Evolutionary conservation across 345 rosid genomes (phyloP), one percentile per base, ranked within the genome.

Genomic region (Populus deltoides): DNA sequence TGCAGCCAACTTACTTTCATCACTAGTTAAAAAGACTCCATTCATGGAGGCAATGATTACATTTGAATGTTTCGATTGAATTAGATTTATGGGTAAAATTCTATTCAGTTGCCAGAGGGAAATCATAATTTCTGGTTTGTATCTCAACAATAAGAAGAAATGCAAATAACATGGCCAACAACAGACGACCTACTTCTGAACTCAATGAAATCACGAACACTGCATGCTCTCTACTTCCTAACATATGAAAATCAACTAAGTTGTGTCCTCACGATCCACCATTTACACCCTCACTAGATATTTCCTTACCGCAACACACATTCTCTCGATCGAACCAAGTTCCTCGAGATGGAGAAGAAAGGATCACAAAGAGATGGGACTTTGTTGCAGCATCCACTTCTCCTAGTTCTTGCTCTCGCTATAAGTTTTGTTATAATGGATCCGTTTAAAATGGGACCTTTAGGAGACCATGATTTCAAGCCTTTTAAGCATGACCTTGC

Each of bases 401-500:
- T 93, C 36, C 79, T 86, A 33, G 38, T 89, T 59, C 47, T 90
- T 45, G 86, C 87, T n/a, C 36, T 88, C 22, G 88, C 80, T 25
- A 41, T 93, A 20, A 94, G 94, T 53, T 89, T 96, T 67, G 68
- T 89, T 25, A 79, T 89, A 38, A 76, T 91, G 77, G 98, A 93
- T 79, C 97, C 96, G 3, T 87, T 93, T 75, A 49, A 90, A 71
- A 81, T 96, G 68, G 92, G 99, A 47, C 97, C 99, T 0, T 74
- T 91, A 0, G 97, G 95, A 1, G 90, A 88, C 24, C 90, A 85
- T 73, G 85, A 92, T 43, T 96, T 96, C 83, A 90, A 72, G 87
- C 99, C 99, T 0, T 94, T 90, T 79, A 91, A 79, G 87, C 98
- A 92, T 78, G 91, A 84, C 69, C 89, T 96, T 83, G 98, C 99